phyloP scores from a whole-genome alignment of 352 stramenopile genomes.

The Phytophthora megakarya region DNA sequence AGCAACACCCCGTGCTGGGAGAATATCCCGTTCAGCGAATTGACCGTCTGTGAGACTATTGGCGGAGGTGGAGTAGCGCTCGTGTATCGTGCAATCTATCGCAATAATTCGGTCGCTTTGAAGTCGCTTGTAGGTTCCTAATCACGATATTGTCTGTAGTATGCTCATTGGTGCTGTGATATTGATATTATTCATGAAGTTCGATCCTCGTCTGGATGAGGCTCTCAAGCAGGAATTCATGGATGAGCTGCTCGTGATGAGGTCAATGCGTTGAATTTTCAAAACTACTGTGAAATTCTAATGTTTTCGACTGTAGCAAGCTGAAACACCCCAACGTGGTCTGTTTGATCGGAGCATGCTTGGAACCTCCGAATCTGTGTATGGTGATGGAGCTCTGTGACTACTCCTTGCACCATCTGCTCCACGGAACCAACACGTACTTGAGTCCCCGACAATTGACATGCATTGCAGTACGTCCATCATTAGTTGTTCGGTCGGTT shows the following conservation, averaged over 20 bases:
- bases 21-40: slow-evolving; percentile 78
- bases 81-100: slow-evolving; percentile 86
- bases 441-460: slow-evolving; percentile 60
- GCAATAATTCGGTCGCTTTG: slow-evolving; percentile 73
- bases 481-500: too few species aligned
- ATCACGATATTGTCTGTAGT: neutral
- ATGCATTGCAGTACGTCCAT: slow-evolving; percentile 45
- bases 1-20: slow-evolving; percentile 51
- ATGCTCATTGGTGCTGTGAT: neutral
- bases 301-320: slow-evolving; percentile 35
- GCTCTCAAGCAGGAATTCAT: slow-evolving; percentile 91
- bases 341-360: slow-evolving; percentile 69
- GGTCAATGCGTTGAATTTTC: slow-evolving; percentile 26
- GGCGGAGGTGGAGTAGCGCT: slow-evolving; percentile 90
- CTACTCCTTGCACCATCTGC: slow-evolving; percentile 64
- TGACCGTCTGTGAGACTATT: slow-evolving; percentile 85
- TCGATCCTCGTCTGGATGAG: slow-evolving; percentile 85
- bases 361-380: slow-evolving; percentile 79
- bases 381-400: slow-evolving; percentile 86
- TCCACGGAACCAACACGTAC: slow-evolving; percentile 59
- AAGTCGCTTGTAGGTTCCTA: slow-evolving; percentile 86
- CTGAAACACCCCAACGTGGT: slow-evolving; percentile 80
- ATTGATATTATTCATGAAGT: slow-evolving; percentile 39
- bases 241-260: slow-evolving; percentile 93
- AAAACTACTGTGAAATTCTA: neutral